These are phyloP conservation scores for Cryptosporidium muris DNA, from an alignment of 169 alveolate genomes.

Conservation along the genomic window DNA sequence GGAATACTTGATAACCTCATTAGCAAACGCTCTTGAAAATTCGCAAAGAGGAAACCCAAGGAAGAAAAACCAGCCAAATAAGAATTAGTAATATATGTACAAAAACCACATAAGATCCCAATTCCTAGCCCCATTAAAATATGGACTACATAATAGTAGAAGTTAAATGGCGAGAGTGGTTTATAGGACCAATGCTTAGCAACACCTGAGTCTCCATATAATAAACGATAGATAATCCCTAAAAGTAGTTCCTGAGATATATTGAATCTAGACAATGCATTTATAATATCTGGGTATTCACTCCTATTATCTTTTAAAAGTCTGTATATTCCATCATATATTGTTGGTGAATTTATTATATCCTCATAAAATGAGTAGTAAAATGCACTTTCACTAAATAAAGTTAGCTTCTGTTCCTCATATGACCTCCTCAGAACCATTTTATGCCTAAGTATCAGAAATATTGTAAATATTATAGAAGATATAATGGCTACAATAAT, in stretches of 20 bases:
- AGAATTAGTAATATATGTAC: slow-evolving; percentile 54
- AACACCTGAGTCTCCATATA: not conserved
- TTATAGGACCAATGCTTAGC: not conserved
- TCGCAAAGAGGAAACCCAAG: slow-evolving; percentile 73
- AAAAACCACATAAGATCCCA: slow-evolving; percentile 46
- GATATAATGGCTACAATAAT: not conserved
- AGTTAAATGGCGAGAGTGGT: slow-evolving; percentile 63
- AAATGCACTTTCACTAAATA: slow-evolving; percentile 73
- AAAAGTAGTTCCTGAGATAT: slow-evolving; percentile 72
- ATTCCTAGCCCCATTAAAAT: slow-evolving; percentile 59
- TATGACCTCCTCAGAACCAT: slow-evolving; percentile 31
- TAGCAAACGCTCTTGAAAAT: slow-evolving; percentile 64
- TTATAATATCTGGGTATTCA: slow-evolving; percentile 75
- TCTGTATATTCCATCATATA: not conserved
- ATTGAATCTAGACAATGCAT: slow-evolving; percentile 75
- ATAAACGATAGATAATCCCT: slow-evolving; percentile 68
- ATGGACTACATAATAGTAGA: slow-evolving; percentile 59
- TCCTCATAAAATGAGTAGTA: slow-evolving; percentile 75
- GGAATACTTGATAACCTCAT: slow-evolving; percentile 72
- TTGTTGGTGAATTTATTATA: slow-evolving; percentile 70
- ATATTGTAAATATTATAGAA: slow-evolving; percentile 22
- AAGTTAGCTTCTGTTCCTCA: slow-evolving; percentile 44
- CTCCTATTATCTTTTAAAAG: slow-evolving; percentile 69
- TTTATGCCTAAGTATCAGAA: slow-evolving; percentile 45
- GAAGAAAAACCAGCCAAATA: slow-evolving; percentile 70